Percentiles rank a stretch among this genome's conserved stretches.
Evolutionary conservation across 768 basidiomycete genomes (phyloP).

Genomic region (Hericium rajendrae): DNA sequence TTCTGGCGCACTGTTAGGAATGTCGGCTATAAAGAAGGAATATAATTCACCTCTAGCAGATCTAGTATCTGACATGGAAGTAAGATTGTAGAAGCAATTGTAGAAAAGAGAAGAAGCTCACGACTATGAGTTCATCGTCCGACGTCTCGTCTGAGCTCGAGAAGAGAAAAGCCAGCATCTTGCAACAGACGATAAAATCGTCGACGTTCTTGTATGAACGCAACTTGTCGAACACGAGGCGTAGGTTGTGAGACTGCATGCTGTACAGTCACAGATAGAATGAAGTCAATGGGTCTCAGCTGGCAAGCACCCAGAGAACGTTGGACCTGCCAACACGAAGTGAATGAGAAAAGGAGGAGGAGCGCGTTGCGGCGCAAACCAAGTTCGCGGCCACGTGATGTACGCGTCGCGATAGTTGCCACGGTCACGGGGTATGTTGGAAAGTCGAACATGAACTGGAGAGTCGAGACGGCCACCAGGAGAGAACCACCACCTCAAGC

Average conservation of each 20-base stretch:
- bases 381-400: constrained; percentile 8
- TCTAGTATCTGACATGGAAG: not conserved
- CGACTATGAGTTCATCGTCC: not conserved
- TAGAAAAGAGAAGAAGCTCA: not conserved
- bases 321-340: not conserved
- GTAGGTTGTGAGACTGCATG: not conserved
- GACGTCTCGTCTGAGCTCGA: not conserved
- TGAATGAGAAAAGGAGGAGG: not conserved
- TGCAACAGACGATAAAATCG: not conserved
- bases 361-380: not conserved
- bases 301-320: not conserved
- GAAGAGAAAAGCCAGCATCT: not conserved
- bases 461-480: too few relatives aligned
- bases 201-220: not conserved
- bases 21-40: not conserved
- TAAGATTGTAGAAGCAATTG: not conserved
- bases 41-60: not conserved
- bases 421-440: not conserved
- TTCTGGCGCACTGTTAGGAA: not conserved
- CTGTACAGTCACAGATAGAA: not conserved
- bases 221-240: not conserved
- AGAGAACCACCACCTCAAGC: not conserved
- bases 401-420: not conserved
- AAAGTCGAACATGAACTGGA: constrained; percentile 11
- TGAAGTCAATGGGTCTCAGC: not conserved